These are phyloP conservation scores for Umbelopsis sp. DNA, from an alignment of 371 early-diverging fungal genomes.

Conservation along the genomic window DNA sequence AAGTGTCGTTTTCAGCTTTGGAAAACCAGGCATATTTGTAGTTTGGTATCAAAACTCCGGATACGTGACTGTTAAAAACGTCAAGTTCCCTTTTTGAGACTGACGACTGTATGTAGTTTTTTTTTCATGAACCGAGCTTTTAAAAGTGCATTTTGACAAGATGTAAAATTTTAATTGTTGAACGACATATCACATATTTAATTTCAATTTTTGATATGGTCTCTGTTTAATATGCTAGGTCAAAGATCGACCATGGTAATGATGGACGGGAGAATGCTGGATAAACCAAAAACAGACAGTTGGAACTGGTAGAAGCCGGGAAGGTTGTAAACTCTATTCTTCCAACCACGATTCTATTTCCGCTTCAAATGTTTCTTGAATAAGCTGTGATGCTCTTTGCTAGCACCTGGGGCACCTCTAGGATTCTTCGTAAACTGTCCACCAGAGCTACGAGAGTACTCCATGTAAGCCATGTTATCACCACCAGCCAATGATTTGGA, in stretches of 20 bases:
- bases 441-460: slow-evolving; percentile 58
- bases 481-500: slow-evolving; percentile 88
- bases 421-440: slow-evolving; percentile 48
- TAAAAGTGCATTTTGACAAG: too few species aligned
- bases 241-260: neutral
- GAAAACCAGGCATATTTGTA: neutral
- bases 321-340: slow-evolving; percentile 13
- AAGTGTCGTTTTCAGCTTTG: neutral
- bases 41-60: neutral
- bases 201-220: too few species aligned
- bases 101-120: neutral
- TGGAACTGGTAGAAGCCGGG: neutral
- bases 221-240: too few species aligned
- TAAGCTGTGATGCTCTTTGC: slow-evolving; percentile 66
- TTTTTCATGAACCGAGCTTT: too few species aligned
- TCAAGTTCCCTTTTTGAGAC: neutral
- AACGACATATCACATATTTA: too few species aligned
- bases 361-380: slow-evolving; percentile 70
- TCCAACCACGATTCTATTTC: slow-evolving; percentile 28
- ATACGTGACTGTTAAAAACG: neutral
- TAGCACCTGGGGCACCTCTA: slow-evolving; percentile 37
- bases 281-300: neutral
- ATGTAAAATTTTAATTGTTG: too few species aligned
- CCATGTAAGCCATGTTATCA: slow-evolving; percentile 95
- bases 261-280: neutral